phyloP scores from a whole-genome alignment of 2,329 filamentous ascomycete species.

The Aspergillus neotritici region DNA sequence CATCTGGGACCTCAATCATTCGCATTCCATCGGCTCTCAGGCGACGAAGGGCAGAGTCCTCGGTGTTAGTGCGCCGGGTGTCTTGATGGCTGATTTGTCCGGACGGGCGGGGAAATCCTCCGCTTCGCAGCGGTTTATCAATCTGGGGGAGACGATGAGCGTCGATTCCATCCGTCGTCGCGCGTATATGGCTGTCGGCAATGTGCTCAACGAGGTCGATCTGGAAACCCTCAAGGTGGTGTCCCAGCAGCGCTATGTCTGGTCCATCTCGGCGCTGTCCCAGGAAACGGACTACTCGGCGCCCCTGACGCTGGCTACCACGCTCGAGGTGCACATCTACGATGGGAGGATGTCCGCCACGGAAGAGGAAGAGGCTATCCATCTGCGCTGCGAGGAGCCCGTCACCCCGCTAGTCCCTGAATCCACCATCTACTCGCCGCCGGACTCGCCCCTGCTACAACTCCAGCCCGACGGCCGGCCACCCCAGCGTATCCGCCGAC shows the following conservation, averaged over 20 bases:
- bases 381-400: conserved; percentile 29
- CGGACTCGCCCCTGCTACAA: conserved; percentile 29
- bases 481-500: conserved; percentile 35
- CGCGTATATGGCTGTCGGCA: conserved; percentile 76
- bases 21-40: conserved; percentile 24
- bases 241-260: conserved; percentile 67
- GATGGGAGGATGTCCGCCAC: conserved; percentile 56
- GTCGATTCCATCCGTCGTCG: conserved; percentile 62
- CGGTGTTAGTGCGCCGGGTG: conserved; percentile 59
- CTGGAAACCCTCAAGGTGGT: conserved; percentile 65
- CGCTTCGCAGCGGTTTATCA: conserved; percentile 33
- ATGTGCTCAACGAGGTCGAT: conserved; percentile 74
- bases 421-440: conserved; percentile 27
- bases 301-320: conserved; percentile 79
- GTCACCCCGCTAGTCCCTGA: conserved; percentile 20
- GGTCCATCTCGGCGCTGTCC: conserved; percentile 77
- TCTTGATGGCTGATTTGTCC: conserved; percentile 66
- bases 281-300: conserved; percentile 56
- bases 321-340: conserved; percentile 72
- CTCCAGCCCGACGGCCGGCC: conserved; percentile 30
- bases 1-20: conserved; percentile 67
- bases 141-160: conserved; percentile 73
- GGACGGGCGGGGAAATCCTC: conserved; percentile 44
- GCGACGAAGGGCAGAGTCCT: conserved; percentile 53
- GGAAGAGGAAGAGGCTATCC: conserved; percentile 33